Evolutionary conservation across 805 yeast species (phyloP).

Genomic region (Blastobotrys americana): DNA sequence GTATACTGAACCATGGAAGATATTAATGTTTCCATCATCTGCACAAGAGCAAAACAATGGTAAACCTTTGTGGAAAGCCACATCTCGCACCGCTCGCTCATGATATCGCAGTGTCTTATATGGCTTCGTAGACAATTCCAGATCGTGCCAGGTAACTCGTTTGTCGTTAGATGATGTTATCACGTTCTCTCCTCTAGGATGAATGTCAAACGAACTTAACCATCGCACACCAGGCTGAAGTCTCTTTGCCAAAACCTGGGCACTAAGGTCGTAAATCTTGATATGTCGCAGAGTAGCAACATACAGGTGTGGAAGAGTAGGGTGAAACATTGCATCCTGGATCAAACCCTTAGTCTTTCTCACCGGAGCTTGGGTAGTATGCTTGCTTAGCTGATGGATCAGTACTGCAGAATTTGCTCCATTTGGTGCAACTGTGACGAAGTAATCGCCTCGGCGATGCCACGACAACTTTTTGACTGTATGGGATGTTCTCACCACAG

Average conservation of each 20-base stretch:
- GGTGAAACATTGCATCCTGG: constrained; percentile 96
- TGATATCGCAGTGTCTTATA: constrained; percentile 94
- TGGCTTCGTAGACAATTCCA: constrained; percentile 82
- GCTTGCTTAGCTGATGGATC: constrained; percentile 91
- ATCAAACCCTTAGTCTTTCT: constrained; percentile 86
- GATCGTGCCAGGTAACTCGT: constrained; percentile 94
- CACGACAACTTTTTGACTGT: constrained; percentile 78
- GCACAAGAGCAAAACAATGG: constrained; percentile 93
- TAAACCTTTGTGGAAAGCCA: constrained; percentile 76
- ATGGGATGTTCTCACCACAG: constrained; percentile 56
- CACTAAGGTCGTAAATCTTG: constrained; percentile 82
- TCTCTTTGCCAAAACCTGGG: constrained; percentile 76
- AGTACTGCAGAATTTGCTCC: constrained; percentile 81
- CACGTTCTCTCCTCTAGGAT: constrained; percentile 93
- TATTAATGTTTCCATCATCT: constrained; percentile 88
- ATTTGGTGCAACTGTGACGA: constrained; percentile 94
- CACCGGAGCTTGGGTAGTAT: constrained; percentile 93
- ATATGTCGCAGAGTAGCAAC: constrained; percentile 92
- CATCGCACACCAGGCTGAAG: constrained; percentile 93
- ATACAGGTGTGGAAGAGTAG: constrained; percentile 85
- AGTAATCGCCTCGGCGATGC: constrained; percentile 97
- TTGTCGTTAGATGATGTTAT: constrained; percentile 90
- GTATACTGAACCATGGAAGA: constrained; percentile 94
- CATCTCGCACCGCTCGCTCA: constrained; percentile 85
- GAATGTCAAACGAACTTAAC: constrained; percentile 86